Base-by-base conservation (phyloP, 2,329 filamentous ascomycete species). In the Capronia americana region DNA sequence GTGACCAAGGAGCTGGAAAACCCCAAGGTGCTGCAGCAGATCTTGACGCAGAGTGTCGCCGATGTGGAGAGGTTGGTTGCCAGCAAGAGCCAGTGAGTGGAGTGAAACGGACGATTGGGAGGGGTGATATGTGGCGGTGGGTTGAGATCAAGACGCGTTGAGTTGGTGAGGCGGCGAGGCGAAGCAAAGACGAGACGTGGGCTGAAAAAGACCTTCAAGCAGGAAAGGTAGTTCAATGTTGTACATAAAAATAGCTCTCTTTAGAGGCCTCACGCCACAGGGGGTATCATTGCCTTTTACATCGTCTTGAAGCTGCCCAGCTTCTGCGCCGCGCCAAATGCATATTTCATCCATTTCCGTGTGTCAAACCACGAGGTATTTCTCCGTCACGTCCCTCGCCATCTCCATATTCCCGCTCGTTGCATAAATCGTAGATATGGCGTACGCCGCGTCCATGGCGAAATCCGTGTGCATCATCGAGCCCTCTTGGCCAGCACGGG, bases 1-100 rank as follows among this genome's bases (percentile, higher is more conserved):
- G 95, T 98, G 79, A 90, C 92, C 83, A 98, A 98, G 89, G 94
- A 98, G 87, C 89, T 99, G 66, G 92, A 97, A 87, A 97, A 91
- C 87, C 95, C 96, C 81, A 98, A 93, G 88, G 87, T 90, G 73
- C 89, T 99, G 76, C 92, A 97, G 87, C 93, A 97, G 85, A 97
- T 99, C 77, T 89, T 99, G 75, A 91, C 95, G 85, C 95, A 99
- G 87, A 97, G 93, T 81, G 88, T 99, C 77, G 84, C 90, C 72
- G 95, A 99, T 82, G 90, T 99, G 79, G 95, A 99, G 89, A 94
- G 65, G 55, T 63, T 69, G 62, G 67, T 73, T 6, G 38, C 59
- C 8, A 65, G 59, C 65, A 72, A 72, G 67, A 44, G 65, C 53
- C 64, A 69, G 59, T 70, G 61, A 48, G 60, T 50, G 17, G 7